Base-by-base conservation (phyloP, 345 rosid species). In the Pistacia integerrima region DNA sequence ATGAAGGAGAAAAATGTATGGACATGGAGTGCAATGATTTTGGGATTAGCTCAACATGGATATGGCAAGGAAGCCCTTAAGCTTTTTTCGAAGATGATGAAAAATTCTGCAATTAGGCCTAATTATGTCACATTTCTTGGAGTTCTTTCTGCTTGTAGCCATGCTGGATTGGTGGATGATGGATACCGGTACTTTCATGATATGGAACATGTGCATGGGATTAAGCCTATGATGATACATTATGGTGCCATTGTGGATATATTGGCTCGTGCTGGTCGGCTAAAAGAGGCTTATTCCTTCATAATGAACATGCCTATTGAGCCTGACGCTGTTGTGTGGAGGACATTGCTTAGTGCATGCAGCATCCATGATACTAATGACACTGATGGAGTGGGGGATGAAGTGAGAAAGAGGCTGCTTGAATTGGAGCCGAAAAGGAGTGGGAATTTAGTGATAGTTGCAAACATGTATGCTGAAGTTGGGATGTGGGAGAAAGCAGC, bases 11-110 rank as follows among this genome's bases (percentile, higher is more conserved):
- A 67, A 80, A 92, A 90, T 74, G 93, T 92, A 20, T 90, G 98
- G 99, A 88, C 97, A 52, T 93, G 97, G 97, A 92, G 94, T 77
- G 93, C 99, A 4, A 93, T 96, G 97, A 96, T 93, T 22, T 70
- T 86, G 77, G 98, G 99, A 71, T 77, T 92, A 49, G 97, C 98
- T 76, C 92, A 90, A 62, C 87, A 91, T 70, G 97, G 97, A 13
- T 89, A 76, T 60, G 94, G 97, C 6, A 67, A 80, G 10, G 91
- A 91, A 84, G 90, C 91, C 2, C 86, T 93, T 56, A 54, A 72
- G 13, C 85, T 93, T 38, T 96, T 92, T 41, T 77, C 60, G 0
- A 75, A 60, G 67, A 92, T 91, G 95, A 89, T 18, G 82, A 80
- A 61, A 48, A 70, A 57, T 57, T 78, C 89, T 28, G 81, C 69